These are phyloP conservation scores for Coemansia pectinata DNA, from an alignment of 192 early-diverging fungal genomes.

Conservation along the genomic window DNA sequence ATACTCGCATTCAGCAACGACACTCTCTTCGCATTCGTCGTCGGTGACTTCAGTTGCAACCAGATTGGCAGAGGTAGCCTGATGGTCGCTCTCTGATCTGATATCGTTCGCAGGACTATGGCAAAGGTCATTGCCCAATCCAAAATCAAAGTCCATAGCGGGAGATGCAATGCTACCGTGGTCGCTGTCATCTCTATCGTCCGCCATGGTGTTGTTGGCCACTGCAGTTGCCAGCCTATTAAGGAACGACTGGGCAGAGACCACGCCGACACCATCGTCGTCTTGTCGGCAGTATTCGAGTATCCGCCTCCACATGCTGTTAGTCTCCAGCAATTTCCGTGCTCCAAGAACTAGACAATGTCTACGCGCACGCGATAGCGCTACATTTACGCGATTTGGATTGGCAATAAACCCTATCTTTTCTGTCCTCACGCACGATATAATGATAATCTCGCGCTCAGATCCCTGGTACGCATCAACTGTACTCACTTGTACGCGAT, in stretches of 20 bases:
- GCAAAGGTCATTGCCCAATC: not conserved
- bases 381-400: constrained; percentile 58
- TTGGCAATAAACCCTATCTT: constrained; percentile 56
- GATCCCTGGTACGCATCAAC: constrained; percentile 63
- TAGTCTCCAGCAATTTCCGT: constrained; percentile 38
- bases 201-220: not conserved
- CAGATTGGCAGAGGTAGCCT: not conserved
- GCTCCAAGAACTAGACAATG: constrained; percentile 44
- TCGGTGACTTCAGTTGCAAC: not conserved
- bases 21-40: not conserved
- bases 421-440: constrained; percentile 54
- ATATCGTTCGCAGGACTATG: not conserved
- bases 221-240: constrained; percentile 24
- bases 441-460: constrained; percentile 57
- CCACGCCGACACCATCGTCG: constrained; percentile 4
- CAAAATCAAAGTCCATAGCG: not conserved
- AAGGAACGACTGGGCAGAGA: constrained; percentile 35
- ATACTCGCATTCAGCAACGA: constrained; percentile 7
- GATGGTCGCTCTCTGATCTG: not conserved
- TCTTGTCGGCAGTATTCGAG: constrained; percentile 41
- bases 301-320: constrained; percentile 45
- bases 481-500: constrained; percentile 52
- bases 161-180: not conserved
- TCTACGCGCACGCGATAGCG: constrained; percentile 54
- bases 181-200: not conserved